These are phyloP conservation scores for Chionographis japonica DNA, from an alignment of 106 monocot genomes.

Conservation along the genomic window DNA sequence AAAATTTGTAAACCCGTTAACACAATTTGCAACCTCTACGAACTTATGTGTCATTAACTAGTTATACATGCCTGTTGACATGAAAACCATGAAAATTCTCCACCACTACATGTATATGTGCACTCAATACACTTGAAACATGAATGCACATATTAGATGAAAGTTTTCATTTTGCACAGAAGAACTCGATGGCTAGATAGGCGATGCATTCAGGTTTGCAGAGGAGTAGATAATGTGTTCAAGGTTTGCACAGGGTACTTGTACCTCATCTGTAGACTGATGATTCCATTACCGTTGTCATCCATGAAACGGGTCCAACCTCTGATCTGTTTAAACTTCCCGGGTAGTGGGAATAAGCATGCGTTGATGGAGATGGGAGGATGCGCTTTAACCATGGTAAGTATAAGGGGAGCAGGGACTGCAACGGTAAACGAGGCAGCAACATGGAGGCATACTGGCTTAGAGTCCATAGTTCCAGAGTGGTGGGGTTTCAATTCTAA, in stretches of 20 bases:
- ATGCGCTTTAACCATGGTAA: conserved; percentile 39
- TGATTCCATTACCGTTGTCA: conserved; percentile 46
- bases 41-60: too few relatives aligned
- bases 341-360: conserved; percentile 31
- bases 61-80: too few relatives aligned
- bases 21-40: too few relatives aligned
- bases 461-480: conserved; percentile 16
- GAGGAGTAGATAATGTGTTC: conserved; percentile 2
- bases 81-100: too few relatives aligned
- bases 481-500: conserved; percentile 51
- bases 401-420: conserved; percentile 26
- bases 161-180: neutral
- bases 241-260: neutral
- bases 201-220: conserved; percentile 3
- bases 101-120: too few relatives aligned
- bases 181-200: neutral
- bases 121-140: neutral
- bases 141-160: too few relatives aligned
- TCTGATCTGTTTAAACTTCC: conserved; percentile 20
- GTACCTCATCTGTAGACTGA: conserved; percentile 74
- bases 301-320: conserved; percentile 44
- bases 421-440: conserved; percentile 76
- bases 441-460: conserved; percentile 51
- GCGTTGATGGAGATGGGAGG: conserved; percentile 23
- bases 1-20: too few relatives aligned